A percentile compares a stretch with the other conserved stretches of the same genome.
Conservation (phyloP, 352 stramenopile species). For the Globisporangium abappressorium region DNA sequence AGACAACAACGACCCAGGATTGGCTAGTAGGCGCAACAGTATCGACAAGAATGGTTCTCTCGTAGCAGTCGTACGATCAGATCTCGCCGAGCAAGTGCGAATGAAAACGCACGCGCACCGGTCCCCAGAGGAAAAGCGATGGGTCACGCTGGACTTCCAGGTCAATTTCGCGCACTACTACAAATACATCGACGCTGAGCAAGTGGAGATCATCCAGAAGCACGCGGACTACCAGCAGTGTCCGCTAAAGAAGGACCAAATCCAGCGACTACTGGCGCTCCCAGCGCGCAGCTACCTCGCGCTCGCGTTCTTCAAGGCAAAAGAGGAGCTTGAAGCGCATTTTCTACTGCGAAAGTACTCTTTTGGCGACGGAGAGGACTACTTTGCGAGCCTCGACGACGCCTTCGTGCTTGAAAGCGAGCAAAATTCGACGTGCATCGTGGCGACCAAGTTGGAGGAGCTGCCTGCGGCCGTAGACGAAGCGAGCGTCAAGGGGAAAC, state of each 20-base stretch:
- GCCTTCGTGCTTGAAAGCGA: slow-evolving; percentile 27
- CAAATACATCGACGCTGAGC: slow-evolving; percentile 40
- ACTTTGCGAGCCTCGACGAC: slow-evolving; percentile 45
- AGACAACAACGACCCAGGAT: background rate
- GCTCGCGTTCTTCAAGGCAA: slow-evolving; percentile 65
- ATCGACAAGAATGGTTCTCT: background rate
- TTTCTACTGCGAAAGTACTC: slow-evolving; percentile 66
- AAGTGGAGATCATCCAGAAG: slow-evolving; percentile 63
- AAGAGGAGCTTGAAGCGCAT: slow-evolving; percentile 55
- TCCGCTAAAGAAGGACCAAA: slow-evolving; percentile 35
- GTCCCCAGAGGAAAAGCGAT: slow-evolving; percentile 56
- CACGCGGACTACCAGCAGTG: slow-evolving; percentile 50
- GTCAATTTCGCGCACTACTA: slow-evolving; percentile 68
- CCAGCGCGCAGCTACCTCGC: slow-evolving; percentile 65
- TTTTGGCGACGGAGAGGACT: slow-evolving; percentile 61
- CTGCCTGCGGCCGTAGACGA: slow-evolving; percentile 32
- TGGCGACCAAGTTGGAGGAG: slow-evolving; percentile 30
- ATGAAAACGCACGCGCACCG: slow-evolving; percentile 47
- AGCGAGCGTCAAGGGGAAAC: slow-evolving; percentile 10
- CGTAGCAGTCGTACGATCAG: background rate
- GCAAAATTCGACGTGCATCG: background rate
- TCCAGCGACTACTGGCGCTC: slow-evolving; percentile 52
- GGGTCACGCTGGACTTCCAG: slow-evolving; percentile 64
- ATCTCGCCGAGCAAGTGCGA: slow-evolving; percentile 38
- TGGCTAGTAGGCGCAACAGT: background rate